These are phyloP conservation scores for Paraglomus brasilianum DNA, from an alignment of 192 early-diverging fungal genomes.

Conservation along the genomic window DNA sequence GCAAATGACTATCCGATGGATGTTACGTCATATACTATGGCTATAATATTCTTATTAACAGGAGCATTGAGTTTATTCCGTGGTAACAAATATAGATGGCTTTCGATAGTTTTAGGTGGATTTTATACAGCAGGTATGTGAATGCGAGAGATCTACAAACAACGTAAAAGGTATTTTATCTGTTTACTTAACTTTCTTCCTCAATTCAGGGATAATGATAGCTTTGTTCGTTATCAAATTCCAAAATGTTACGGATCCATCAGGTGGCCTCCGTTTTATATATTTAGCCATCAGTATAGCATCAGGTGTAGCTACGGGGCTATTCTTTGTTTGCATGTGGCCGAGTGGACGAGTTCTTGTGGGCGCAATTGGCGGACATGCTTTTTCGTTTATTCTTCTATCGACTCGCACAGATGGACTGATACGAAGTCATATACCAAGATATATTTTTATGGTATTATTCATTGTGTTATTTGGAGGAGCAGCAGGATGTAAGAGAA, in stretches of 20 bases:
- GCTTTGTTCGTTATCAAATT: conserved; percentile 26
- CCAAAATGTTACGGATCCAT: conserved; percentile 24
- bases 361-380: conserved; percentile 20
- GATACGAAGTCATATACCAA: conserved; percentile 4
- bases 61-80: conserved; percentile 13
- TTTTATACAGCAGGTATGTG: conserved; percentile 19
- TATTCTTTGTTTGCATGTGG: conserved; percentile 28
- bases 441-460: conserved; percentile 10
- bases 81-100: conserved; percentile 27
- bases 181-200: not conserved
- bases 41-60: conserved; percentile 15
- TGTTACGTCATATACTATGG: conserved; percentile 20
- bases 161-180: no score
- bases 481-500: not conserved
- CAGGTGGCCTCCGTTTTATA: not conserved
- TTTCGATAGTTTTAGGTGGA: conserved; percentile 21
- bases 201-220: conserved; percentile 17
- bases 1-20: conserved; percentile 31
- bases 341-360: conserved; percentile 21
- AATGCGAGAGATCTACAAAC: no score
- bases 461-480: not conserved
- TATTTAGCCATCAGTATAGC: conserved; percentile 23
- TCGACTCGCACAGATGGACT: conserved; percentile 14
- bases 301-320: not conserved
- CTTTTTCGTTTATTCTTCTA: not conserved